Base-by-base conservation (phyloP, 2,329 filamentous ascomycete species). In the Trichoderma citrinoviride region DNA sequence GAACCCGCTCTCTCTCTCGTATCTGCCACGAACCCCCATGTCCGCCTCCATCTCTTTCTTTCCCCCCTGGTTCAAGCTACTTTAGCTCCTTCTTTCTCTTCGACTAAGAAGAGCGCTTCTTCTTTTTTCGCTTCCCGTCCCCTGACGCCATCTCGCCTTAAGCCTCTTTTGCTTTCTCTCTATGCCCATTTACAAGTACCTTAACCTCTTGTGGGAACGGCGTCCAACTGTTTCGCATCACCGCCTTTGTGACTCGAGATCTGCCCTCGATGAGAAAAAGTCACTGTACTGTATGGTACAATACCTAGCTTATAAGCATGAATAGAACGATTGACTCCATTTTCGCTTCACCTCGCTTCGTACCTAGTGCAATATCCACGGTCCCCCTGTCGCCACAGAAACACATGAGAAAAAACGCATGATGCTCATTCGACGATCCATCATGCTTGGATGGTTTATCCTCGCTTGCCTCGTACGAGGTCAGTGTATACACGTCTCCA, bases 61-160 rank as follows among this genome's bases (percentile, higher is more conserved):
- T 44, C 7, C 2, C n/a, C 33, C 25, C 21, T 41, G 12, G 14
- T 21, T 41, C 19, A 46, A 29, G 25, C 23, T 61, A 29, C 46
- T 61, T 60, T 33, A 49, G 44, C 57, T 6, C 21, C n/a, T 19
- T 21, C 10, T 37, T 12, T 53, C 21, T 43, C 23, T 17, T 44
- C 40, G 33, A 37, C 33, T 14, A 3, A 41, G 15, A 44, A 52
- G n/a, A n/a, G 7, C 25, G 37, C 27, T 53, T 52, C 46, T 23
- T 41, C 55, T 29, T 29, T 37, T 33, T 44, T 29, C 7, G 25
- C 37, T 52, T 52, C 15, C 41, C 37, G 46, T 43, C 23, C 25
- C 47, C 56, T 54, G 58, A 44, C 58, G 58, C 58, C 47, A 53
- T 61, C 58, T 61, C 49, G 25, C 58, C 58, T 61, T 61, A 33